phyloP scores from a whole-genome alignment of 345 rosid genomes.

The Lagerstroemia speciosa region DNA sequence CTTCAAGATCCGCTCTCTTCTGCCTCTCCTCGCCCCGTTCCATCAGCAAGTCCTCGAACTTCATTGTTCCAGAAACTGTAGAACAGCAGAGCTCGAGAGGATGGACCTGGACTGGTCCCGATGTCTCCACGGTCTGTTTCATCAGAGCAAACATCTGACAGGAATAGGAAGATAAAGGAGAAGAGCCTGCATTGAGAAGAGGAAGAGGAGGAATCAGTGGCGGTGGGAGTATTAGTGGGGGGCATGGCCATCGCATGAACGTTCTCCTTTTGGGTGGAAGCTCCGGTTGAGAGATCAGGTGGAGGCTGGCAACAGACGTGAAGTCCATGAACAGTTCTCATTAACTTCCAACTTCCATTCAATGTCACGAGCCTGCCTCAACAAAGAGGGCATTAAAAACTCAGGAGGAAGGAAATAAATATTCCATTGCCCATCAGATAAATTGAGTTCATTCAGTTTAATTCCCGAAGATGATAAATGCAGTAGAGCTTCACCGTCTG shows the following conservation, averaged over 20 bases:
- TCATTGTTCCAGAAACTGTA: conserved; percentile 29
- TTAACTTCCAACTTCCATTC: conserved; percentile 1
- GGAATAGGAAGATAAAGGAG: conserved; percentile 7
- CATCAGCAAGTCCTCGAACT: conserved; percentile 71
- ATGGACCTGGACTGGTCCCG: not conserved
- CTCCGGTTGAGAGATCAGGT: not conserved
- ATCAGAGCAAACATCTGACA: not conserved
- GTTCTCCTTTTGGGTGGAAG: not conserved
- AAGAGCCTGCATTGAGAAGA: conserved; percentile 8
- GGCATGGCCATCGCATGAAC: conserved; percentile 38
- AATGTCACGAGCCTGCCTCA: not conserved
- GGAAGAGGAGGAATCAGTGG: conserved; percentile 19
- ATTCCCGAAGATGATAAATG: too few species aligned
- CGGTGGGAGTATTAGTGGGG: conserved; percentile 19
- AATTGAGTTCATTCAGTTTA: too few species aligned
- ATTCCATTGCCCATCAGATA: too few species aligned
- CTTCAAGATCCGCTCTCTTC: conserved; percentile 36
- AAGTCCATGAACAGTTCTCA: conserved; percentile 42
- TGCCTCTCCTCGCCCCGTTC: conserved; percentile 31
- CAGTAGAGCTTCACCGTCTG: too few species aligned
- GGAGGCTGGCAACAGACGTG: conserved; percentile 32
- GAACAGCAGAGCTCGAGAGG: not conserved
- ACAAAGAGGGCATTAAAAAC: not conserved
- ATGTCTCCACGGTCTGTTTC: not conserved
- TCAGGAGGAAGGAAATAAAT: not conserved